Evolutionary conservation across 108 stramenopile genomes (phyloP), one percentile per base, ranked within the genome.

Genomic region (Pseudonitzschia multistriata): DNA sequence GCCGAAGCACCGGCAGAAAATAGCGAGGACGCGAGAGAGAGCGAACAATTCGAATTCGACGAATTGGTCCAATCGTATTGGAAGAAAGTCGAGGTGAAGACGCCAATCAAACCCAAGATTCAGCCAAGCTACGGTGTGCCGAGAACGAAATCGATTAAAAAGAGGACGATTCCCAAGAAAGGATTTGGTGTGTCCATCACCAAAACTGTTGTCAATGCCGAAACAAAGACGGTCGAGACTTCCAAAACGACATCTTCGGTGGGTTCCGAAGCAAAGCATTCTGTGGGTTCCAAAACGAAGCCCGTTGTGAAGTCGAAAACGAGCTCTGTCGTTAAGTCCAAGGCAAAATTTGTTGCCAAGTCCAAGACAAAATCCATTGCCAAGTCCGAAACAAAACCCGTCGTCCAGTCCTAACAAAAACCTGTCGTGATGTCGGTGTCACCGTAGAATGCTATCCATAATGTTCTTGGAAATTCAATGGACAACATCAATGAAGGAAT

Each of bases 31-130:
- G 59, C 59, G 6, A 60, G 6, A 28, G 35, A 19, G 11, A 35
- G 8, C 13, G 28, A 29, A n/a, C 30, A 3, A 33, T 45, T 22
- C 22, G 63, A 64, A 31, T 45, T 24, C 40, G 63, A 64, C 13
- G 25, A 64, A 24, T 47, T 64, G 39, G 63, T 64, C 37, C 40
- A 64, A 29, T 64, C 40, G n/a, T 64, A 64, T 29, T 64, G 63
- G 63, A 64, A 64, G 37, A 40, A 64, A 22, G 40, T 64, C 22
- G 63, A 64, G 40, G 42, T 64, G 5, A 64, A 28, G 24, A 45
- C 39, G 15, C 17, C 30, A 40, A 40, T 21, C 14, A 45, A 27
- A 5, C 21, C 37, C 5, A 45, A 34, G 34, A 30, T 5, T 25
- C n/a, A 30, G 15, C 22, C 34, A 10, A 33, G 14, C 3, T 59